Conservation (phyloP, 2,329 filamentous ascomycete genomes). For the Talaromyces sp. region DNA sequence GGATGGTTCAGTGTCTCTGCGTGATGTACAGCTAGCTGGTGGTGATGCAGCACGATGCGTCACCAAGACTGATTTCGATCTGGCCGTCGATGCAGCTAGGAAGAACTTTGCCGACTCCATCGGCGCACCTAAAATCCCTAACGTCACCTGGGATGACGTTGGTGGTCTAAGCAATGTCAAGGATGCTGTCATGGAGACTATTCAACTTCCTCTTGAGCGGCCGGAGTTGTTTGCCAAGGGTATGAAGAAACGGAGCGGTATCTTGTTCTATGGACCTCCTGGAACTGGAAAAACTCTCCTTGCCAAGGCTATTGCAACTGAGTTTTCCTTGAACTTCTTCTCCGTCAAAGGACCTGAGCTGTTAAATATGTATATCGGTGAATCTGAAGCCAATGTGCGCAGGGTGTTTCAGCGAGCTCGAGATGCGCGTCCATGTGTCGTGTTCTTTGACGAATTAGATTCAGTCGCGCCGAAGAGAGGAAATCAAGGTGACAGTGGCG, state of each 20-base stretch:
- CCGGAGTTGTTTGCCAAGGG: slow-evolving; percentile 94
- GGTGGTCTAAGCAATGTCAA: slow-evolving; percentile 91
- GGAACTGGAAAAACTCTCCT: slow-evolving; percentile 99
- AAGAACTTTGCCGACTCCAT: slow-evolving; percentile 99
- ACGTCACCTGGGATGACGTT: slow-evolving; percentile 94
- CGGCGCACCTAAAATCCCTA: slow-evolving; percentile 95
- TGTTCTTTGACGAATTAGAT: slow-evolving; percentile 97
- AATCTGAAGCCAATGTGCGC: slow-evolving; percentile 98
- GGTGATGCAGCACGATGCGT: slow-evolving; percentile 74
- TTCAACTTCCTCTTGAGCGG: slow-evolving; percentile 84
- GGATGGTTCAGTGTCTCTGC: slow-evolving; percentile 55
- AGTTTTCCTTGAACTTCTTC: slow-evolving; percentile 99
- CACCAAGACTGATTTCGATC: slow-evolving; percentile 78
- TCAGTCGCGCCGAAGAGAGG: slow-evolving; percentile 95
- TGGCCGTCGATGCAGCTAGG: slow-evolving; percentile 89
- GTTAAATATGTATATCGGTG: slow-evolving; percentile 99
- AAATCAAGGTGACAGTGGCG: slow-evolving; percentile 94
- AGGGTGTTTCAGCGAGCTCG: slow-evolving; percentile 99
- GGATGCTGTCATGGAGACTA: slow-evolving; percentile 94
- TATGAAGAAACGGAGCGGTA: slow-evolving; percentile 98
- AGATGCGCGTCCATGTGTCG: slow-evolving; percentile 93
- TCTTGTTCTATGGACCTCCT: slow-evolving; percentile 96
- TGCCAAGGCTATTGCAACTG: slow-evolving; percentile 98
- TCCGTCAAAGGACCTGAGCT: slow-evolving; percentile 98
- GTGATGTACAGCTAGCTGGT: slow-evolving; percentile 84